Evolutionary conservation across 257 asterid species (phyloP), one percentile per base, ranked within the genome.

Genomic region (Petunia axillaris): DNA sequence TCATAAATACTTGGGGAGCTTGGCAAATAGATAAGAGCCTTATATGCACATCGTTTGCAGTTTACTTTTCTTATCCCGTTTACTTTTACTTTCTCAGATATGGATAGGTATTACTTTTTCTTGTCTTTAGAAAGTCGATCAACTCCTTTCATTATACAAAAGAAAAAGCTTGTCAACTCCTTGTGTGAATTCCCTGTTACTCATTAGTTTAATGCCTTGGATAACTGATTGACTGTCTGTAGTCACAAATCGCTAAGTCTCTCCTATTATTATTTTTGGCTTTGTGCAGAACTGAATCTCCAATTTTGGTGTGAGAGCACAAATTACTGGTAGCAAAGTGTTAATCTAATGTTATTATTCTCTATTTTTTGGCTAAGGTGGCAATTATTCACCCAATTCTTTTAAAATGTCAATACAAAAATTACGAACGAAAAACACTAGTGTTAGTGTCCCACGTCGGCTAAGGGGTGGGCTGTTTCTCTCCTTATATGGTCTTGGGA

Each of bases 221-320:
- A 50, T 73, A 50, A 73, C 78, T 10, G 0, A 48, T 4, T 1
- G 35, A 15, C 9, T 25, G 25, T 57, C 63, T 5, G 16, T 4
- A 73, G 59, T 73, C 1, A 35, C 44, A 50, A 36, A 50, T 50
- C 50, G 50, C 46, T 2, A 36, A 11, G 46, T 73, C 46, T 50
- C 58, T 73, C 50, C 35, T 73, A 36, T 50, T 8, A 25, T 71
- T 44, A 70, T 10, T 70, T 25, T 46, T 71, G 77, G 77, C 77
- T 48, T 48, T 46, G 48, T 35, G 43, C 48, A 48, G 54, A 66
- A 48, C 77, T 71, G 44, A 35, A 48, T 25, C 60, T 71, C 77
- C 77, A 71, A 48, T 46, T 25, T 70, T 52, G 25, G 25, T 70
- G 41, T 41, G 5, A 70, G 59, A 70, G 46, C 58, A 9, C 44